Percentiles rank a stretch among this genome's conserved stretches.
Conservation (phyloP, 805 yeast genomes). For the Candida silvicultrix region DNA sequence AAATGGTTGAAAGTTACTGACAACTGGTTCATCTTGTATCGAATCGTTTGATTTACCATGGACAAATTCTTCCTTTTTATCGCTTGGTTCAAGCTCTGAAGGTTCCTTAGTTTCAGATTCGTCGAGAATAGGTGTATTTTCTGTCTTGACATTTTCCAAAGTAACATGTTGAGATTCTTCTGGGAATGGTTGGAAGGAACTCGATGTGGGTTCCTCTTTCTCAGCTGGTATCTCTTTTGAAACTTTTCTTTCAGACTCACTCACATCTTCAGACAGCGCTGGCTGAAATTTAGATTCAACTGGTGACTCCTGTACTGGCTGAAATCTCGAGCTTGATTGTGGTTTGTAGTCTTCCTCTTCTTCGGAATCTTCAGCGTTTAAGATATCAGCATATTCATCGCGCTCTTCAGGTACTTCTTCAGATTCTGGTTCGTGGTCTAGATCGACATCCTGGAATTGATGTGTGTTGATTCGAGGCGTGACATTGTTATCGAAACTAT, state of each 20-base stretch:
- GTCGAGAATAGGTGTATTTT: not conserved
- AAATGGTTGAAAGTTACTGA: constrained; percentile 8
- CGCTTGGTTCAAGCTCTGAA: not conserved
- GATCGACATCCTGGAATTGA: constrained; percentile 19
- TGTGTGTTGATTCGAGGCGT: constrained; percentile 4
- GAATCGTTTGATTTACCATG: not conserved
- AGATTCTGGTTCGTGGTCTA: constrained; percentile 6
- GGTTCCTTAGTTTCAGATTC: not conserved
- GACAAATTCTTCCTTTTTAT: not conserved
- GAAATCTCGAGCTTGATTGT: constrained; percentile 6
- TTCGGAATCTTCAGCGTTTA: constrained; percentile 11
- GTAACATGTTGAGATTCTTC: not conserved
- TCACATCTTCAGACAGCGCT: not conserved
- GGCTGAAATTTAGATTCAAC: constrained; percentile 10
- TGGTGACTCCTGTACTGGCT: constrained; percentile 3
- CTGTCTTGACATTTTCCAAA: not conserved
- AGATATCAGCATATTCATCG: constrained; percentile 9
- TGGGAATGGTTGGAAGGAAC: not conserved
- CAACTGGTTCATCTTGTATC: not conserved
- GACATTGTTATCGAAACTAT: constrained; percentile 1
- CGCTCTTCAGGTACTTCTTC: not conserved
- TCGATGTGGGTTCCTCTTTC: not conserved
- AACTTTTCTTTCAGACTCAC: no score
- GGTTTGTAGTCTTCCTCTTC: constrained; percentile 17
- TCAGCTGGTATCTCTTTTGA: not conserved